phyloP scores from a whole-genome alignment of 2,329 filamentous ascomycete species.

The Claviceps spartinae region DNA sequence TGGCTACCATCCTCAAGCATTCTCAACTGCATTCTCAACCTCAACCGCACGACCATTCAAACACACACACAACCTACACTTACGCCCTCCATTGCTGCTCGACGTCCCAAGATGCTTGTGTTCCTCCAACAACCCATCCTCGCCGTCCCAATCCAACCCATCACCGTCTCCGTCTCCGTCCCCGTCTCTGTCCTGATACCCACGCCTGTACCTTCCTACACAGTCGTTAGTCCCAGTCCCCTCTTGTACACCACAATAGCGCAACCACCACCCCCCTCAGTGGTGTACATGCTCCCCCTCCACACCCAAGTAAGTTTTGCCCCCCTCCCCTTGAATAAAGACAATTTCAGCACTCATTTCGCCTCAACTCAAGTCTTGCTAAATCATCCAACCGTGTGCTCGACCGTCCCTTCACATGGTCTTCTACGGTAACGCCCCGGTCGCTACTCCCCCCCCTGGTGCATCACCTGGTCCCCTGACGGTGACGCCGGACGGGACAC shows the following conservation, averaged over 20 bases:
- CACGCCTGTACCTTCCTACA: not conserved
- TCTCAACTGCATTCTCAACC: not conserved
- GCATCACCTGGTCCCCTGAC: not conserved
- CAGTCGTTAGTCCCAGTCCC: not conserved
- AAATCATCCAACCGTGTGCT: not conserved
- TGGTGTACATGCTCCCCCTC: not conserved
- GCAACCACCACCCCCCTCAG: not conserved
- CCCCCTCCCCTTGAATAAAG: not conserved
- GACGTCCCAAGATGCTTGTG: slow-evolving; percentile 11
- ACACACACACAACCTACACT: not conserved
- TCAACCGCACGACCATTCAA: not conserved
- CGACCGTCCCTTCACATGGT: slow-evolving; percentile 2
- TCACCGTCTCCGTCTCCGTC: not conserved
- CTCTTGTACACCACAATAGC: not conserved
- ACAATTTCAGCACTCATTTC: not conserved
- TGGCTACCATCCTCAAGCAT: too few relatives aligned
- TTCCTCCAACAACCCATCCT: slow-evolving; percentile 16
- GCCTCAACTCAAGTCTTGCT: too few relatives aligned
- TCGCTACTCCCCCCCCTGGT: not conserved
- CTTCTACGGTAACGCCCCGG: slow-evolving; percentile 1
- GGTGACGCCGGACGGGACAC: too few relatives aligned
- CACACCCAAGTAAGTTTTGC: not conserved
- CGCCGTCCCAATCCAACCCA: slow-evolving; percentile 1
- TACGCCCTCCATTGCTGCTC: too few relatives aligned
- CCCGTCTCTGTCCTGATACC: not conserved